phyloP scores from a whole-genome alignment of 345 rosid genomes.

The Murraya paniculata region DNA sequence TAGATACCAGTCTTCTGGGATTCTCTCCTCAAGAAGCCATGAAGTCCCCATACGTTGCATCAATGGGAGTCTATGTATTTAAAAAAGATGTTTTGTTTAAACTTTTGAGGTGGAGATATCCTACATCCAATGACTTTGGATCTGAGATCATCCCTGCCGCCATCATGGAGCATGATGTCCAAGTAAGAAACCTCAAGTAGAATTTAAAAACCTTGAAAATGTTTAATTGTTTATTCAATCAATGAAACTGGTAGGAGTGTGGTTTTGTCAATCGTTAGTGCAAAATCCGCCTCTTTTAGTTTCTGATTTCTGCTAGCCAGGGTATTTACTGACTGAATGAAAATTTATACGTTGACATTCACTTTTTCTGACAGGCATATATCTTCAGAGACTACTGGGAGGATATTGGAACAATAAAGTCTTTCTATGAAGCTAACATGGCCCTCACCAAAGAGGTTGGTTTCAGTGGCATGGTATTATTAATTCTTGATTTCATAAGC shows the following conservation, averaged over 20 bases:
- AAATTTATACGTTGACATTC: not conserved
- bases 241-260: not conserved
- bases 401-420: constrained; percentile 86
- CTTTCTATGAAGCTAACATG: constrained; percentile 90
- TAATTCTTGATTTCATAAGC: not conserved
- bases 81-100: constrained; percentile 68
- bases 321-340: not conserved
- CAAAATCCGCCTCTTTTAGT: not conserved
- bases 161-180: constrained; percentile 72
- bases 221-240: constrained; percentile 5
- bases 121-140: constrained; percentile 86
- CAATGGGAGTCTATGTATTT: constrained; percentile 93
- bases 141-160: constrained; percentile 95
- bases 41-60: constrained; percentile 71
- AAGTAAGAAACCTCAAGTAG: constrained; percentile 38
- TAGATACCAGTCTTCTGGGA: constrained; percentile 66
- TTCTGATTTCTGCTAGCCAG: not conserved
- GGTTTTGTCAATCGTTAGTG: not conserved
- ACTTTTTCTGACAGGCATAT: constrained; percentile 51
- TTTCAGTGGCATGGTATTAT: not conserved
- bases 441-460: constrained; percentile 89
- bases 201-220: not conserved
- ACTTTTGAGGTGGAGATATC: constrained; percentile 72
- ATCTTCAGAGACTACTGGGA: constrained; percentile 89
- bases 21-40: constrained; percentile 64